Evolutionary conservation across 225 moss, liverwort and hornwort species (phyloP), one percentile per base, ranked within the genome.

Genomic region (Asterella californica): DNA sequence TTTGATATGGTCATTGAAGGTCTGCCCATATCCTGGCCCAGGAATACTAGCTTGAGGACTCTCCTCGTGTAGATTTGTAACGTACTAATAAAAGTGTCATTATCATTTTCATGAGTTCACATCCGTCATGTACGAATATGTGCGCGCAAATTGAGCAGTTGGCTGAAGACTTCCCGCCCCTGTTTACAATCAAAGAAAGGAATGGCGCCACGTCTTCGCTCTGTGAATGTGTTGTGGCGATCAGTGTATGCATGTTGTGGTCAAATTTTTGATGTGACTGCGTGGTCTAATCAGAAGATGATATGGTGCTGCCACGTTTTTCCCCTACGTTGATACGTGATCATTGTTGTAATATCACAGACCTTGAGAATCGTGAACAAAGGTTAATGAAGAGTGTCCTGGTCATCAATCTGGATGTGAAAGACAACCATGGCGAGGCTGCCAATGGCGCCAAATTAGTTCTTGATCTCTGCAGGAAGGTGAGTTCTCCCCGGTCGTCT

Each of bases 401-500:
- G 90, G 90, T 96, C 72, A 90, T 96, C 72, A 96, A 96, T 82
- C 81, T 96, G 84, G 94, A 96, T 84, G 96, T 96, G 19, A 96
- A 96, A 90, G 96, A 96, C 85, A 96, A 94, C 72, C 96, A 94
- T 82, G 96, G 94, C 76, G 96, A 96, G 81, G 96, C 96, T 77
- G 94, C 96, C 27, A 86, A 89, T 87, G 94, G 96, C 69, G 96
- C 94, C 80, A 94, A 91, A 86, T 91, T 96, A 83, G 96, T 90
- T 46, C 92, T 96, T 84, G 96, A 94, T 73, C 90, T 96, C 77
- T 96, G 96, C 89, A 89, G 90, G 84, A 94, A 90, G 92, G 94
- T 95, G 86, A 89, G 84, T 49, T 76, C 74, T 52, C 6, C 72
- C 30, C 27, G 48, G 15, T 72, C 72, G 25, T 45, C 49, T 15